phyloP scores from a whole-genome alignment of 805 yeast species.

The Isabelozyma rhagii region DNA sequence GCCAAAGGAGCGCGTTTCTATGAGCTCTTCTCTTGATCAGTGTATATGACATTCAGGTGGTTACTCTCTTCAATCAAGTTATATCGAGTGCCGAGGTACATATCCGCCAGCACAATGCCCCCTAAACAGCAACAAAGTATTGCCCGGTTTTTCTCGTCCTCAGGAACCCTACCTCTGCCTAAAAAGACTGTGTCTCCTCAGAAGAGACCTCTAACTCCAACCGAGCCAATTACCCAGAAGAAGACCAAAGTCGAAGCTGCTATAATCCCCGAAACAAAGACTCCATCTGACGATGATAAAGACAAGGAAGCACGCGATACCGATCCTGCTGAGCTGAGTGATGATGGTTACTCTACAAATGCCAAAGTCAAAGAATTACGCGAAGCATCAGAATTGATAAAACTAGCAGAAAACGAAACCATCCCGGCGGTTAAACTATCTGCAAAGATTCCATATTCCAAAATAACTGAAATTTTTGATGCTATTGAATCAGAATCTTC shows the following conservation, averaged over 20 bases:
- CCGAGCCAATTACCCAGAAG: not conserved
- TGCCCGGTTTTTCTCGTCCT: conserved; percentile 24
- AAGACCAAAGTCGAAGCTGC: conserved; percentile 1
- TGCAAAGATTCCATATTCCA: conserved; percentile 29
- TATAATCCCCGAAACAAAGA: not conserved
- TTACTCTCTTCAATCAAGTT: too few species aligned
- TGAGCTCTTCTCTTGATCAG: too few species aligned
- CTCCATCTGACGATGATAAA: not conserved
- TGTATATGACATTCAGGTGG: too few species aligned
- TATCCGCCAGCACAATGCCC: not conserved
- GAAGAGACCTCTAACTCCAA: not conserved
- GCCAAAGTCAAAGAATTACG: conserved; percentile 1
- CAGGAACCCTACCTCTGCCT: not conserved
- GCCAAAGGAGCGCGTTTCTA: too few species aligned
- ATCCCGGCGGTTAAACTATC: conserved; percentile 5
- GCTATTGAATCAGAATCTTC: conserved; percentile 77
- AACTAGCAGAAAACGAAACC: conserved; percentile 9
- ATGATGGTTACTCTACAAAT: not conserved
- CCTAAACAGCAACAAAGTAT: conserved; percentile 24
- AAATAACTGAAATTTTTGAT: conserved; percentile 65
- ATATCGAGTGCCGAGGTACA: too few species aligned
- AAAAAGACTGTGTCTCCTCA: not conserved
- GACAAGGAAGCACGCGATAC: not conserved
- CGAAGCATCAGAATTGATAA: conserved; percentile 12
- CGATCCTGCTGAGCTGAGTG: not conserved